These are phyloP conservation scores for Yamadazyma phyllophila DNA, from an alignment of 805 yeast species.

Conservation along the genomic window DNA sequence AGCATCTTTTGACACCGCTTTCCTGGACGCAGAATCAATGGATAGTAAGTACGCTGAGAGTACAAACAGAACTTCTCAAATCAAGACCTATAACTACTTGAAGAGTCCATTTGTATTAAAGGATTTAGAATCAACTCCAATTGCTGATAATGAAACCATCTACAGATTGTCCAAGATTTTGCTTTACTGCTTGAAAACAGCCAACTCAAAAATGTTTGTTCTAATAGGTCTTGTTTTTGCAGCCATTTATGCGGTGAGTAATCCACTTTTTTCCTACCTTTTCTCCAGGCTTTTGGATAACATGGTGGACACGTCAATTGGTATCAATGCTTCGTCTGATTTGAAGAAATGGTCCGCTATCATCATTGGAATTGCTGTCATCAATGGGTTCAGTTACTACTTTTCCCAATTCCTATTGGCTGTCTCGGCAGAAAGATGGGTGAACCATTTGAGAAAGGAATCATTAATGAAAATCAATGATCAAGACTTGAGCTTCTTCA, in stretches of 20 bases:
- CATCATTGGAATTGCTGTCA: conserved; percentile 58
- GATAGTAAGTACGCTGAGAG: neutral
- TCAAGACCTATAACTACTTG: conserved; percentile 16
- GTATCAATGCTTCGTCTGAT: conserved; percentile 26
- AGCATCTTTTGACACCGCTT: neutral
- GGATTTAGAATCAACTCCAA: conserved; percentile 18
- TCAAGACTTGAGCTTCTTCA: conserved; percentile 57
- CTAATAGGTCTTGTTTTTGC: conserved; percentile 54
- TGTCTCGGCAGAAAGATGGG: conserved; percentile 67
- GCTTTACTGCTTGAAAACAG: conserved; percentile 19
- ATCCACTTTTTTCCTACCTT: conserved; percentile 77
- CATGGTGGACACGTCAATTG: conserved; percentile 48
- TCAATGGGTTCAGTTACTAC: conserved; percentile 60
- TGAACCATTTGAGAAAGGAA: conserved; percentile 47
- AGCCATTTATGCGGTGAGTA: conserved; percentile 56
- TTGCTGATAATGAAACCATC: conserved; percentile 14
- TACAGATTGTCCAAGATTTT: conserved; percentile 24
- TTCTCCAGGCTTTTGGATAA: conserved; percentile 68
- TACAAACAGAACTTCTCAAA: neutral
- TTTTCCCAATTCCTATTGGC: conserved; percentile 49
- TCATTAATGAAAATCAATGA: conserved; percentile 49
- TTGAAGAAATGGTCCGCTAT: conserved; percentile 64
- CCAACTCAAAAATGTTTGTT: conserved; percentile 22
- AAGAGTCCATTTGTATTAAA: conserved; percentile 22
- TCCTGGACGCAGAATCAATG: neutral